Evolutionary conservation across 2,329 filamentous ascomycete species (phyloP).

Genomic region (Claviceps quebecensis): DNA sequence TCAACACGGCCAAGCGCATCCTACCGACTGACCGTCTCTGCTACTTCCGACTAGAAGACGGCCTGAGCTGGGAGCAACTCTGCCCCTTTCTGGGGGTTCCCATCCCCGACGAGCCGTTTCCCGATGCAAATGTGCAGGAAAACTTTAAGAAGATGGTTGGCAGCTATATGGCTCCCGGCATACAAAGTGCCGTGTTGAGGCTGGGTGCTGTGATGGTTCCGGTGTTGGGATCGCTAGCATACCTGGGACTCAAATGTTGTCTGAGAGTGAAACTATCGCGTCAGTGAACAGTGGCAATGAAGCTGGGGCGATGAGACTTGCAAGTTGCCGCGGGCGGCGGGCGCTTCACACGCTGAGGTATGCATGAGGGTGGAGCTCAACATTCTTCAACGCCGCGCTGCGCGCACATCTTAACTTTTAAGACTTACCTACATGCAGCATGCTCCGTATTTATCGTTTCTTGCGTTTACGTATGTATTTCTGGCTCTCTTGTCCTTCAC

Average conservation of each 20-base stretch:
- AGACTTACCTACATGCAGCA: too few species aligned
- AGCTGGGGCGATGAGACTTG: too few species aligned
- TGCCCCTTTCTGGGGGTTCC: constrained; percentile 18
- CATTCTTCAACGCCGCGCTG: too few species aligned
- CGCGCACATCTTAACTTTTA: too few species aligned
- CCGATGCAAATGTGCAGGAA: neutral
- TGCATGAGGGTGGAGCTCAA: too few species aligned
- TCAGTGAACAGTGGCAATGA: too few species aligned
- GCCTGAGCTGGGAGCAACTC: constrained; percentile 22
- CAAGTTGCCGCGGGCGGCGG: too few species aligned
- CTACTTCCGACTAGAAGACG: constrained; percentile 19
- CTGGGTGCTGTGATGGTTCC: neutral
- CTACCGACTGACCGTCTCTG: constrained; percentile 16
- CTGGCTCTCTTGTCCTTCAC: too few species aligned
- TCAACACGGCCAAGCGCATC: constrained; percentile 12
- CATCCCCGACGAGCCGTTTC: constrained; percentile 13
- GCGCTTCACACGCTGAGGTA: too few species aligned
- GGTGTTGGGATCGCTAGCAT: neutral
- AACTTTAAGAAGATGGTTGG: neutral
- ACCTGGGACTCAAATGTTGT: constrained; percentile 3
- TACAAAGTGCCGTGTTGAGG: neutral
- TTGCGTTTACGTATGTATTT: too few species aligned
- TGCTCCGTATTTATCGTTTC: too few species aligned
- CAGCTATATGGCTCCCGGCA: neutral
- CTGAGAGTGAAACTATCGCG: too few species aligned